A percentile compares a stretch with the other conserved stretches of the same genome.
Conservation (phyloP, 129 eudicot species). For the Tagetes erecta region DNA sequence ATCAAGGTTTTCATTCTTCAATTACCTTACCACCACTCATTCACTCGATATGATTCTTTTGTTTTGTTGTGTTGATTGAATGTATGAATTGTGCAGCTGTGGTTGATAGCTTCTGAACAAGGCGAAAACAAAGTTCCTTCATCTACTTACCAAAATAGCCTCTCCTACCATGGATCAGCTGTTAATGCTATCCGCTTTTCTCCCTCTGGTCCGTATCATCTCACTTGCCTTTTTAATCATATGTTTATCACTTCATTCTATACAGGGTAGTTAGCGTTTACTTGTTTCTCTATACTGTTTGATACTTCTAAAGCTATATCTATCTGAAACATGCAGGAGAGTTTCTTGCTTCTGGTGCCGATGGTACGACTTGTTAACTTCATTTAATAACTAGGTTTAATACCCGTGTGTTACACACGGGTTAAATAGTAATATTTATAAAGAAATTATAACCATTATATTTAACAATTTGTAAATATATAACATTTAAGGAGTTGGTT, state of each 20-base stretch:
- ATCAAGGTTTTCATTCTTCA: constrained; percentile 58
- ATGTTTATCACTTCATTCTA: too few relatives aligned
- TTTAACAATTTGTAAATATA: too few relatives aligned
- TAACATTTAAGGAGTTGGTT: too few relatives aligned
- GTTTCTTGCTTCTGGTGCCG: constrained; percentile 97
- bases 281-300: not conserved
- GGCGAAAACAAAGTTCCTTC: constrained; percentile 70
- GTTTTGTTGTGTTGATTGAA: not conserved
- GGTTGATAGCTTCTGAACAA: constrained; percentile 68
- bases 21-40: not conserved
- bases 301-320: constrained; percentile 17
- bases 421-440: too few relatives aligned
- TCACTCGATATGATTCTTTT: not conserved
- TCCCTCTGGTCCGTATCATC: constrained; percentile 55
- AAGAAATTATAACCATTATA: too few relatives aligned
- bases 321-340: constrained; percentile 62
- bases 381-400: too few relatives aligned
- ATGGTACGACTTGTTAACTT: constrained; percentile 55
- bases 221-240: too few relatives aligned
- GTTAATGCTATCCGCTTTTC: constrained; percentile 92
- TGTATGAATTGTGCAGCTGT: constrained; percentile 47
- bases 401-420: too few relatives aligned
- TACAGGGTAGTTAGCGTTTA: not conserved
- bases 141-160: constrained; percentile 71
- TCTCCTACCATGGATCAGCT: constrained; percentile 86